phyloP scores from a whole-genome alignment of 192 early-diverging fungal genomes.

The Physocladia obscura region DNA sequence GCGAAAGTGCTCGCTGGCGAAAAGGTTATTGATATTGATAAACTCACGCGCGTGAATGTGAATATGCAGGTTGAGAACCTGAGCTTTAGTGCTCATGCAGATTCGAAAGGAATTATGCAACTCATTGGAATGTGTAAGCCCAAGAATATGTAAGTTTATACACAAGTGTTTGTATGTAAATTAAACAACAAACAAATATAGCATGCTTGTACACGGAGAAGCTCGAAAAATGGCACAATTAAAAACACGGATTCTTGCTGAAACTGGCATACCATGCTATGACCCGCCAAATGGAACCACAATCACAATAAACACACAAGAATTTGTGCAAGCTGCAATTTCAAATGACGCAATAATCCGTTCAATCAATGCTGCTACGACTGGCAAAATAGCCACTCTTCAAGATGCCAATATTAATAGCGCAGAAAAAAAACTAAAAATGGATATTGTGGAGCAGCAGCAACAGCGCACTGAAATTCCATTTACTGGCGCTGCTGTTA shows the following conservation, averaged over 20 bases:
- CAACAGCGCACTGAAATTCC: background rate
- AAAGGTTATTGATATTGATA: conserved; percentile 82
- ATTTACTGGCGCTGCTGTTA: conserved; percentile 7
- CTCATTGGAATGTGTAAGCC: conserved; percentile 87
- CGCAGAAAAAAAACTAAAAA: too few relatives aligned
- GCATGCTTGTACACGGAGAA: conserved; percentile 92
- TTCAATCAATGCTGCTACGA: background rate
- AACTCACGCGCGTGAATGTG: conserved; percentile 65
- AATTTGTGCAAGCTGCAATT: conserved; percentile 1
- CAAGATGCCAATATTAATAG: too few relatives aligned
- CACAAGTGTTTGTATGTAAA: too few relatives aligned
- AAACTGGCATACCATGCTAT: conserved; percentile 77
- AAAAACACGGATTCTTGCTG: conserved; percentile 76
- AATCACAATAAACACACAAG: conserved; percentile 32
- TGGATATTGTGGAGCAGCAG: background rate
- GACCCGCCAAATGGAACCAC: conserved; percentile 86
- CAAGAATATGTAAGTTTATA: conserved; percentile 52
- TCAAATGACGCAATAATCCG: conserved; percentile 1
- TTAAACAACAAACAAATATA: background rate
- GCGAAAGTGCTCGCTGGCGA: conserved; percentile 88
- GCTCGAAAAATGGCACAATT: conserved; percentile 83
- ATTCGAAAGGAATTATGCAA: conserved; percentile 97
- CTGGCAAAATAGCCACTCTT: background rate
- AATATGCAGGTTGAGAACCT: conserved; percentile 92
- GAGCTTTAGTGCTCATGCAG: conserved; percentile 96